Conservation (phyloP, 2,329 filamentous ascomycete genomes). For the Colletotrichum acutatum region DNA sequence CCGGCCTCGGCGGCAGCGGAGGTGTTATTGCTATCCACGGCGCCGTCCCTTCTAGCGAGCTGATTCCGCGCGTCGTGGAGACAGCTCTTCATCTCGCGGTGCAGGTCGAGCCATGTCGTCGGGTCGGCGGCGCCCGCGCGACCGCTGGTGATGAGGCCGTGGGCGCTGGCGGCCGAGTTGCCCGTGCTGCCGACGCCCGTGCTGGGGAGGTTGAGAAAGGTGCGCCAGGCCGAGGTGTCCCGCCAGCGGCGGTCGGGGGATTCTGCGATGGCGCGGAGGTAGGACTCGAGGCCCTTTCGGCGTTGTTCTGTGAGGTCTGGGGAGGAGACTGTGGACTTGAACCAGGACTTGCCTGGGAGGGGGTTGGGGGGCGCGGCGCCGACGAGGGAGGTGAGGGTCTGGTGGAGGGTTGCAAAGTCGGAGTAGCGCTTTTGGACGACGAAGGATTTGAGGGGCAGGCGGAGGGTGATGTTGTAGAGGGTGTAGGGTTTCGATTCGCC, state of each 20-base stretch:
- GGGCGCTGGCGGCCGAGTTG: constrained; percentile 60
- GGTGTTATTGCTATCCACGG: constrained; percentile 52
- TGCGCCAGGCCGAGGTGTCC: constrained; percentile 76
- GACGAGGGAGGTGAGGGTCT: constrained; percentile 67
- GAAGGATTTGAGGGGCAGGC: constrained; percentile 80
- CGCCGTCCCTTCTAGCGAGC: constrained; percentile 74
- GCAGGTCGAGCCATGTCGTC: constrained; percentile 80
- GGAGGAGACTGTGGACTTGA: constrained; percentile 77
- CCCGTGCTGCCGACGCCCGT: constrained; percentile 51
- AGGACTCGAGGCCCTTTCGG: constrained; percentile 75
- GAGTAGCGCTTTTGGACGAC: constrained; percentile 85
- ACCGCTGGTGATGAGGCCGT: constrained; percentile 50
- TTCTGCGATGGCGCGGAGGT: constrained; percentile 78
- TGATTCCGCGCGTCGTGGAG: constrained; percentile 75
- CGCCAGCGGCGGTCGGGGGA: constrained; percentile 82
- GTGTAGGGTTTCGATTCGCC: constrained; percentile 75
- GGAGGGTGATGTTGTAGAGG: constrained; percentile 81
- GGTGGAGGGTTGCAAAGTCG: constrained; percentile 78
- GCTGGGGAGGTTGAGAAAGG: constrained; percentile 77
- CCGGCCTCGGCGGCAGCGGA: constrained; percentile 69
- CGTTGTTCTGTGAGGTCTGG: constrained; percentile 77
- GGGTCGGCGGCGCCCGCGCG: constrained; percentile 59
- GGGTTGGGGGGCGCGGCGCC: constrained; percentile 73
- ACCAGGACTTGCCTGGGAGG: constrained; percentile 81
- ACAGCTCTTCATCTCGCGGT: constrained; percentile 77